A percentile compares a stretch with the other conserved stretches of the same genome.
These are phyloP conservation scores for Endogone sp. DNA, from an alignment of 192 early-diverging fungal genomes.

Conservation along the genomic window DNA sequence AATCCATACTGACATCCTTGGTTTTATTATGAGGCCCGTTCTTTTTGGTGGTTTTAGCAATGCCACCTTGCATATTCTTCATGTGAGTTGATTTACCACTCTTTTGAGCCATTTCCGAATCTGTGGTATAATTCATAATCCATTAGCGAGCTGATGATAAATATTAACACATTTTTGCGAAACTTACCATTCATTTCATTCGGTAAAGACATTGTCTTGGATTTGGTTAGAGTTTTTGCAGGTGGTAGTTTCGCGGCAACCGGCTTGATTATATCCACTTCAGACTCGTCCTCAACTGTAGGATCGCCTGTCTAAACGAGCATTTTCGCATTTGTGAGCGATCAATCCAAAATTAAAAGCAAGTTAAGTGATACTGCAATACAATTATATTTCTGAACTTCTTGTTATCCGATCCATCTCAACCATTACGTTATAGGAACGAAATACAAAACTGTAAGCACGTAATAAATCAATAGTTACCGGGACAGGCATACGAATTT, in stretches of 20 bases:
- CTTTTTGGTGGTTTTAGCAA: conserved; percentile 3
- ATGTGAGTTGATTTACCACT: neutral
- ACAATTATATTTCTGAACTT: too few species aligned
- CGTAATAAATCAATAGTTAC: neutral
- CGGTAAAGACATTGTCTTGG: neutral
- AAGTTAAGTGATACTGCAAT: too few species aligned
- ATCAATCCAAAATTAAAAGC: conserved; percentile 2
- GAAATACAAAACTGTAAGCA: too few species aligned
- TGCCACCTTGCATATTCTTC: neutral
- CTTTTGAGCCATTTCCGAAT: neutral
- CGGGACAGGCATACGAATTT: conserved; percentile 39
- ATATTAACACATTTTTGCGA: neutral
- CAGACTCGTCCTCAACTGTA: neutral
- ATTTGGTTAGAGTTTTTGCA: neutral
- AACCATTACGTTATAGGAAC: too few species aligned
- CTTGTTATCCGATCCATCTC: too few species aligned
- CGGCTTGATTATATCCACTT: neutral
- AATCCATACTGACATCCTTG: conserved; percentile 7
- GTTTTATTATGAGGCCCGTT: conserved; percentile 18
- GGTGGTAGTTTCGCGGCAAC: neutral
- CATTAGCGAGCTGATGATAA: neutral
- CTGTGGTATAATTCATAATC: neutral
- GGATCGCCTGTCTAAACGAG: neutral
- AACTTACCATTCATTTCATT: neutral
- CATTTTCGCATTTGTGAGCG: too few species aligned